These are phyloP conservation scores for Pseudogymnoascus sp. DNA, from an alignment of 2,329 filamentous ascomycete genomes.

Conservation along the genomic window DNA sequence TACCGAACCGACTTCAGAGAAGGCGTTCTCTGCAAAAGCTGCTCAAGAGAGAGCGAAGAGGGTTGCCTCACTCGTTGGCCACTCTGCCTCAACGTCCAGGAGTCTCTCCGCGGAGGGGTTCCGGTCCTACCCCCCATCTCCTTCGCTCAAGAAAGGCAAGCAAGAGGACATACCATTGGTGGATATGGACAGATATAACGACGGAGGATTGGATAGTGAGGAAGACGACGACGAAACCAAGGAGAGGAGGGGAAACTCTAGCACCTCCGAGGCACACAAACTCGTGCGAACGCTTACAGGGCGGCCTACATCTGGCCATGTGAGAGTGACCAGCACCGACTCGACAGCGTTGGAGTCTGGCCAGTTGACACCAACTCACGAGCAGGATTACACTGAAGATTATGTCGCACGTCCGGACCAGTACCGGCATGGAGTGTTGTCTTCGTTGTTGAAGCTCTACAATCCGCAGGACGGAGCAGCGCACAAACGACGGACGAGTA, in stretches of 20 bases:
- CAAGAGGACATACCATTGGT: conserved; percentile 25
- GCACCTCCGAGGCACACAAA: conserved; percentile 36
- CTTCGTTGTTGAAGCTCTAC: conserved; percentile 64
- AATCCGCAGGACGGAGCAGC: conserved; percentile 37
- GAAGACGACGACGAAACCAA: conserved; percentile 18
- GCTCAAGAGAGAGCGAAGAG: conserved; percentile 27
- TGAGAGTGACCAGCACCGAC: conserved; percentile 14
- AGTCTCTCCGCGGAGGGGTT: conserved; percentile 22
- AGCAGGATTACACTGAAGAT: conserved; percentile 43
- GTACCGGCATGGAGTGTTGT: conserved; percentile 66
- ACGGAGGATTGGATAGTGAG: conserved; percentile 19
- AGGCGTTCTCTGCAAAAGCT: conserved; percentile 25
- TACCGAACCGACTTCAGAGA: conserved; percentile 21
- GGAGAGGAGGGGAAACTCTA: conserved; percentile 16
- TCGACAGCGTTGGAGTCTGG: conserved; percentile 32
- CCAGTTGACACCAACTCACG: conserved; percentile 35
- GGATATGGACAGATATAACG: conserved; percentile 24
- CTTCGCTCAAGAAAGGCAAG: background rate
- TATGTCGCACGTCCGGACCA: conserved; percentile 60
- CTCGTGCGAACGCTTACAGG: conserved; percentile 35
- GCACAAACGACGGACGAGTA: conserved; percentile 17
- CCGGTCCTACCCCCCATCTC: background rate
- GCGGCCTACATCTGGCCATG: conserved; percentile 19
- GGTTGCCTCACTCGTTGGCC: conserved; percentile 24
- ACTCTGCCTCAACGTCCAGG: conserved; percentile 27